Base-by-base conservation (phyloP, 2,329 filamentous ascomycete species). In the Metarhizium robertsii region DNA sequence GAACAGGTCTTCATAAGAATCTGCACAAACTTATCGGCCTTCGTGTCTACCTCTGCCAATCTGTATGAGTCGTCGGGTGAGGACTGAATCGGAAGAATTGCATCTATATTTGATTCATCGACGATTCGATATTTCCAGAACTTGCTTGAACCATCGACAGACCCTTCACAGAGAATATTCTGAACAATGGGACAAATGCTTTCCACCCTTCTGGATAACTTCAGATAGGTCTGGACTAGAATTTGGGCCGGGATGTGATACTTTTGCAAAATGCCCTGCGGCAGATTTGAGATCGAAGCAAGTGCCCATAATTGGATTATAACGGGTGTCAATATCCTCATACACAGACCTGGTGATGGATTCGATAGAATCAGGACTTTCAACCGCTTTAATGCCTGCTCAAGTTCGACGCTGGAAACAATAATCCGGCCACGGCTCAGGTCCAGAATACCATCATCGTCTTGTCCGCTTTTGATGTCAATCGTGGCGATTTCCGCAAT, bases 301-400 rank as follows among this genome's bases (percentile, higher is more conserved):
- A 89, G 64, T 1, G 77, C 73, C 86, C 86, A 90, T 0, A 90
- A 69, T 1, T 85, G 79, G 4, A 83, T 67, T 2, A 87, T 61
- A 2, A 88, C 64, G 0, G 81, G 81, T 2, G 73, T 71, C 2
- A 88, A 67, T 0, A 90, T 71, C 52, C 86, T 75, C 59, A 78
- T 83, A 48, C 83, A 79, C 10, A 89, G 69, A 0, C 84, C 84
- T 0, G 85, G 81, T 55, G 87, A 85, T 0, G 85, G 84, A 62
- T 86, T 86, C 0, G 84, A 85, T 20, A 79, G 72, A 1, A 84
- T 65, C 1, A 90, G 68, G 0, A 76, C 73, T 40, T 73, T 75
- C 1, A 90, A 66, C 16, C 85, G 76, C 36, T 70, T 73, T 2
- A 90, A 64, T 1, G 81, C 77, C 38, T 66, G 66, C 18, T 73